Base-by-base conservation (phyloP, 495 filamentous ascomycete genomes). In the Hypoxylon intermedium region DNA sequence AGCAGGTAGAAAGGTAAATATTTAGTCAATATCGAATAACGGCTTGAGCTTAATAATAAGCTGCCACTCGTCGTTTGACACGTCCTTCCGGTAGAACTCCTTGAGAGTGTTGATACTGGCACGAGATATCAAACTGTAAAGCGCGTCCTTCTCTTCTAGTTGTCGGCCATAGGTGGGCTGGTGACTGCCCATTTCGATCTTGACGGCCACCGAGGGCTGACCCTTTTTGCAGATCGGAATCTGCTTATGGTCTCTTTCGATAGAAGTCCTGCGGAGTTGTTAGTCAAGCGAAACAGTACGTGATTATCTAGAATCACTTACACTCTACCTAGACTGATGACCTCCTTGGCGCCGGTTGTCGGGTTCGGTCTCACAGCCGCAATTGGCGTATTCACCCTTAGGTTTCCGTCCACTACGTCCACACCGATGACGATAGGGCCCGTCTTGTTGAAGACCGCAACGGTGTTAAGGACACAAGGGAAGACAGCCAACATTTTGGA, bases 371-470 rank as follows among this genome's bases (percentile, higher is more conserved):
- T 92, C 23, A 98, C 85, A 1, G 87, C 91, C 0, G 90, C 85
- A 61, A 99, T 87, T 11, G 95, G 95, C 11, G 95, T 97, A 65
- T 90, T 87, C 61, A 97, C 75, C 53, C 83, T 84, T 54, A 99
- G 79, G 53, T 84, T 89, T 20, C 95, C 95, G 54, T 99, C 95
- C 16, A 90, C 72, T 31, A 97, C 93, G 79, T 99, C 95, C 13
- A 98, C 90, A 74, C 95, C 95, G 20, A 99, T 82, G 34, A 99
- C 89, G 63, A 99, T 98, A 18, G 95, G 95, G 62, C 89, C 85
- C 53, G 91, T 96, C 85, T 98, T 99, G 79, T 97, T 99, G 82
- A 99, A 99, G 16, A 99, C 90, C 2, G 92, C 92, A 24, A 99
- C 91, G 0, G 92, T 85, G 56, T 77, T 79, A 49, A 99, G 81